phyloP scores from a whole-genome alignment of 2,329 filamentous ascomycete genomes.

The Arthrinium phaeospermum region DNA sequence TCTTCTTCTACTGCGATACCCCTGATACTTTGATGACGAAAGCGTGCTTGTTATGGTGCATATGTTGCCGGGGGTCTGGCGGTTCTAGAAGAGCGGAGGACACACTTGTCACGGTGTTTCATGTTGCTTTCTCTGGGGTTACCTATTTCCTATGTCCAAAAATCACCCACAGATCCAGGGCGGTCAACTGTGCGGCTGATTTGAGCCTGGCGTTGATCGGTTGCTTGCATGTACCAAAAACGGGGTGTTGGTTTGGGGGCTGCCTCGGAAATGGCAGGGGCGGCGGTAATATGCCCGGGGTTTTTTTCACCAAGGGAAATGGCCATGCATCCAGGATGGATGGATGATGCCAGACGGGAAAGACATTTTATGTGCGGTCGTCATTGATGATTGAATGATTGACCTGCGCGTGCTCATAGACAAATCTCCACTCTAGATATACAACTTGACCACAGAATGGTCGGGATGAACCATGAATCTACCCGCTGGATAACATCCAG shows the following conservation, averaged over 20 bases:
- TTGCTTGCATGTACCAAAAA: constrained; percentile 13
- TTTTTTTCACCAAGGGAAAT: background rate
- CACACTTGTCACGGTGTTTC: background rate
- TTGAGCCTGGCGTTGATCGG: constrained; percentile 19
- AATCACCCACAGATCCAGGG: constrained; percentile 5
- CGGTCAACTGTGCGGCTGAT: constrained; percentile 17
- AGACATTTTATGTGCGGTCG: background rate
- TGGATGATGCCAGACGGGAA: background rate
- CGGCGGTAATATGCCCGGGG: background rate
- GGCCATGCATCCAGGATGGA: background rate
- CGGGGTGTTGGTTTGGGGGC: background rate
- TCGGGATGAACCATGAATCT: constrained; percentile 23
- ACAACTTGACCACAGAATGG: constrained; percentile 23
- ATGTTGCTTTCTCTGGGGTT: background rate
- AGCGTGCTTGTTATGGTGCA: constrained; percentile 25
- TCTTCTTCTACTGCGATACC: constrained; percentile 40
- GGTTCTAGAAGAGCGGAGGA: constrained; percentile 32
- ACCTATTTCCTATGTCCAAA: background rate
- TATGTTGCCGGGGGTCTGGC: constrained; percentile 28
- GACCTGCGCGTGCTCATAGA: constrained; percentile 44
- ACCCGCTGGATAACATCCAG: background rate
- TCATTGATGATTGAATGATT: background rate
- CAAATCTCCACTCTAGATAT: constrained; percentile 57
- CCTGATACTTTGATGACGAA: constrained; percentile 30
- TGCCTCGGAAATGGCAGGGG: background rate